Conservation (phyloP, 345 rosid genomes). For the Psidium friedrichsthalianum region DNA sequence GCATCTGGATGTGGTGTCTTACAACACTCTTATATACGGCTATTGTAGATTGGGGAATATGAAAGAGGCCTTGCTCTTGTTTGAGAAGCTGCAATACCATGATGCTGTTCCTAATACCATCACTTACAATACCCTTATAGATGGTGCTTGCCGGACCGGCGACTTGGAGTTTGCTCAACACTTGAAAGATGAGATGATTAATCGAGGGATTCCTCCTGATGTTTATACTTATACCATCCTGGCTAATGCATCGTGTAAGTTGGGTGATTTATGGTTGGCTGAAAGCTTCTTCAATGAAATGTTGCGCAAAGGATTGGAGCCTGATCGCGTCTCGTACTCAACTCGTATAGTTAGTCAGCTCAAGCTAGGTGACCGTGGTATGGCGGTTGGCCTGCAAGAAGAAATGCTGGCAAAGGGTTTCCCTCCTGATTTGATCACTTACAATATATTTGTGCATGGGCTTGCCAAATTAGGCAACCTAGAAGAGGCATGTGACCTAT, state of each 20-base stretch:
- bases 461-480: slow-evolving; percentile 36
- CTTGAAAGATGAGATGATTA: slow-evolving; percentile 56
- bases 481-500: slow-evolving; percentile 28
- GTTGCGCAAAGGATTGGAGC: slow-evolving; percentile 39
- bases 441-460: slow-evolving; percentile 47
- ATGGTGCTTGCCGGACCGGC: slow-evolving; percentile 58
- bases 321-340: slow-evolving; percentile 38
- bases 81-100: slow-evolving; percentile 34
- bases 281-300: slow-evolving; percentile 43
- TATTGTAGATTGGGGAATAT: slow-evolving; percentile 43
- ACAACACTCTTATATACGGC: slow-evolving; percentile 52
- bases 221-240: slow-evolving; percentile 56
- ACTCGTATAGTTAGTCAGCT: slow-evolving; percentile 46
- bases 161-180: slow-evolving; percentile 34
- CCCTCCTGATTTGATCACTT: slow-evolving; percentile 38
- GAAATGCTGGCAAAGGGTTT: slow-evolving; percentile 41
- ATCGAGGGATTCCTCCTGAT: slow-evolving; percentile 40
- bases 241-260: slow-evolving; percentile 41
- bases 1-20: slow-evolving; percentile 52
- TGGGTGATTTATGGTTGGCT: slow-evolving; percentile 37
- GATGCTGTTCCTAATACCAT: slow-evolving; percentile 29
- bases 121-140: slow-evolving; percentile 58
- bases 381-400: slow-evolving; percentile 44
- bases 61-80: slow-evolving; percentile 50
- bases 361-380: slow-evolving; percentile 32